These are phyloP conservation scores for Aspergillus coremiiformis DNA, from an alignment of 495 filamentous ascomycete genomes.

Conservation along the genomic window DNA sequence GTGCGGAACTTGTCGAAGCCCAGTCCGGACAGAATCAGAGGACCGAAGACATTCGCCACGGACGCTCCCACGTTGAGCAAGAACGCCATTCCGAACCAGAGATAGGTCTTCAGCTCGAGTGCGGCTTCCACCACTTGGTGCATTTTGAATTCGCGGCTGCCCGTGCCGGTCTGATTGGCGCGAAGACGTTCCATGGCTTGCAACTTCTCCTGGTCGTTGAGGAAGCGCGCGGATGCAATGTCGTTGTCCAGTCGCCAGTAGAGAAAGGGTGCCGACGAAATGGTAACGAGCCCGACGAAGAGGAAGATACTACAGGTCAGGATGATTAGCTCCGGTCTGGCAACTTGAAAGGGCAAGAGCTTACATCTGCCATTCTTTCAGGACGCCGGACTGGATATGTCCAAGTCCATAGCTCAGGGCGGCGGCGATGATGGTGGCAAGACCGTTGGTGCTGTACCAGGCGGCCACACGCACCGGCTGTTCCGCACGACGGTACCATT, in stretches of 20 bases:
- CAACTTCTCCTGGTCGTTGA: conserved; percentile 49
- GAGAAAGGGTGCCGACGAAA: conserved; percentile 34
- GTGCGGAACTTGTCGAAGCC: conserved; percentile 51
- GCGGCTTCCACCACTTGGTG: conserved; percentile 40
- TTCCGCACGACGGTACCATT: conserved; percentile 45
- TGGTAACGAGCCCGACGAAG: conserved; percentile 43
- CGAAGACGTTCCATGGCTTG: conserved; percentile 56
- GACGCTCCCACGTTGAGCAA: conserved; percentile 55
- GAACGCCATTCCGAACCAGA: conserved; percentile 46
- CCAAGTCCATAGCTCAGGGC: conserved; percentile 45
- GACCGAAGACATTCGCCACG: conserved; percentile 53
- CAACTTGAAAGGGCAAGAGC: too few species aligned
- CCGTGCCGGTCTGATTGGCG: conserved; percentile 54
- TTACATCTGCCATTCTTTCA: conserved; percentile 59
- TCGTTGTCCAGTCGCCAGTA: conserved; percentile 43
- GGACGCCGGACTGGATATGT: conserved; percentile 42
- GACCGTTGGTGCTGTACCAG: conserved; percentile 45
- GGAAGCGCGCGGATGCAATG: conserved; percentile 49
- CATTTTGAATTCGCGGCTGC: conserved; percentile 39
- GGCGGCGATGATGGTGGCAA: conserved; percentile 42
- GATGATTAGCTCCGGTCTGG: too few species aligned
- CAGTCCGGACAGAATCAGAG: conserved; percentile 53
- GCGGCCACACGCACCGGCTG: conserved; percentile 44
- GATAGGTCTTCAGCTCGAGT: conserved; percentile 43
- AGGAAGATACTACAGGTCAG: conserved; percentile 35